Evolutionary conservation across 306 rosid genomes (phyloP).

Genomic region (Pueraria montana): DNA sequence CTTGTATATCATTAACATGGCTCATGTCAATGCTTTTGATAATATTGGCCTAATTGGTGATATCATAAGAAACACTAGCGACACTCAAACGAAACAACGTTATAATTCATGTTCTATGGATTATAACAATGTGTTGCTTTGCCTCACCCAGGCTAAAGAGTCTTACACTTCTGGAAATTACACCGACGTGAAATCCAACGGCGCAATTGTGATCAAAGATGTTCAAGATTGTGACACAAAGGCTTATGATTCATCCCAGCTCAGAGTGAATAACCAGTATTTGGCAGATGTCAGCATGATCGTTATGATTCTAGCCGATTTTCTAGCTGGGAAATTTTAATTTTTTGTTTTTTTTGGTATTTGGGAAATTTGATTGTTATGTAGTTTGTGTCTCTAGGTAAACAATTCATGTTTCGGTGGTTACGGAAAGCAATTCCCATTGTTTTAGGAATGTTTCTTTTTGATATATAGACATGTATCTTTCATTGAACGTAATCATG

Average conservation of each 20-base stretch:
- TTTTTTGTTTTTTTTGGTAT: too few relatives aligned
- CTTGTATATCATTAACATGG: neutral
- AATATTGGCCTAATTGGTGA: too few relatives aligned
- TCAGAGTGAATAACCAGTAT: neutral
- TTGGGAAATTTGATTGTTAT: too few relatives aligned
- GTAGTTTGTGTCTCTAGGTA: too few relatives aligned
- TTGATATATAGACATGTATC: too few relatives aligned
- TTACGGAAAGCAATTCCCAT: too few relatives aligned
- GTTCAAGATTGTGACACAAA: neutral
- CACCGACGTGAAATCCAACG: neutral
- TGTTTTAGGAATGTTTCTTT: too few relatives aligned
- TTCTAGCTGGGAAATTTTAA: neutral
- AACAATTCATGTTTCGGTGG: too few relatives aligned
- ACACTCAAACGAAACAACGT: neutral
- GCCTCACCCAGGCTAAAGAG: neutral
- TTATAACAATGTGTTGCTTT: neutral
- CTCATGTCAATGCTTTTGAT: constrained; percentile 33
- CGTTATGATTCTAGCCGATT: neutral
- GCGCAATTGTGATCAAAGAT: neutral
- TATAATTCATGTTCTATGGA: neutral
- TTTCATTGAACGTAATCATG: too few relatives aligned
- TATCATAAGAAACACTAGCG: too few relatives aligned
- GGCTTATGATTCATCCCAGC: neutral
- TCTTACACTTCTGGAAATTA: neutral
- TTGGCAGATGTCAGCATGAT: constrained; percentile 33